phyloP scores from a whole-genome alignment of 306 rosid species.

The Vigna reflexopilosa region DNA sequence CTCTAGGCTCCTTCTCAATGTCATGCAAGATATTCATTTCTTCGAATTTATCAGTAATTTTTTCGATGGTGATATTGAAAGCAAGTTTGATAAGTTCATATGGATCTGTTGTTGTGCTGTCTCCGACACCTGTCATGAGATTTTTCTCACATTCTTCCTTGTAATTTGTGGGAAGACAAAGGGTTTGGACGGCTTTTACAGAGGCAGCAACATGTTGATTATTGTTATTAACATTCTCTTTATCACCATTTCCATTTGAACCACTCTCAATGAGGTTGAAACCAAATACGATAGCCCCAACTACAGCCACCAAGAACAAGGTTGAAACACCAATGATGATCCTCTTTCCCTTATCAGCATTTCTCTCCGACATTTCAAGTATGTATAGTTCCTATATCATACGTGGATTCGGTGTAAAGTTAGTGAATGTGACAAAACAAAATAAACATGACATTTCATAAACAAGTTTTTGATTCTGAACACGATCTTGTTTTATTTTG shows the following conservation, averaged over 20 bases:
- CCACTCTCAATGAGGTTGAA: not conserved
- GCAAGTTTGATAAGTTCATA: not conserved
- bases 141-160: not conserved
- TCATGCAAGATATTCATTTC: conserved; percentile 45
- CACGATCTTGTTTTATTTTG: no score
- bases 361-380: not conserved
- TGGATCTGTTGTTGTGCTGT: not conserved
- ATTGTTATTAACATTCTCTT: not conserved
- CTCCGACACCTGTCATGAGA: not conserved
- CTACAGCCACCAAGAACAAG: not conserved
- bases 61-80: not conserved
- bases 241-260: not conserved
- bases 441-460: no score
- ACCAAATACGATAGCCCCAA: not conserved
- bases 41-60: conserved; percentile 17
- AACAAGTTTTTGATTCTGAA: no score
- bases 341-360: not conserved
- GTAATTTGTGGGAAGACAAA: not conserved
- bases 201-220: not conserved
- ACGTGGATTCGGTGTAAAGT: no score
- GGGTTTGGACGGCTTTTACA: not conserved
- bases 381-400: no score
- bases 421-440: no score
- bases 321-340: not conserved
- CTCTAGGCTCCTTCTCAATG: conserved; percentile 64